A percentile compares a stretch with the other conserved stretches of the same genome.
phyloP scores from a whole-genome alignment of 768 basidiomycete species.

The Amyloporia xantha region DNA sequence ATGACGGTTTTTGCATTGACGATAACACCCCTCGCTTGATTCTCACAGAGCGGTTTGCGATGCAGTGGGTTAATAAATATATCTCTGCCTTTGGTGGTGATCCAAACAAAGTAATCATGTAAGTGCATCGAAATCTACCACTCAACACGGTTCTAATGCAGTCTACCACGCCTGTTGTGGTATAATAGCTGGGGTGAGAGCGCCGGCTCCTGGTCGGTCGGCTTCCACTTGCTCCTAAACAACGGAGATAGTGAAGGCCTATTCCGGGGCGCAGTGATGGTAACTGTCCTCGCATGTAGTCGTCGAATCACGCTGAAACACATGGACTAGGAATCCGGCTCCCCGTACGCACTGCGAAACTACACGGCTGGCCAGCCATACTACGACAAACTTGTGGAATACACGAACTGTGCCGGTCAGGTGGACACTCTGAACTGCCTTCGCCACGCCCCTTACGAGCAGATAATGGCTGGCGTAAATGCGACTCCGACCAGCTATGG shows the following conservation, averaged over 20 bases:
- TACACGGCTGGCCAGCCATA: slow-evolving; percentile 20
- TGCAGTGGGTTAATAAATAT: slow-evolving; percentile 27
- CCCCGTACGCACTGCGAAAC: neutral
- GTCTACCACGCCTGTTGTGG: slow-evolving; percentile 14
- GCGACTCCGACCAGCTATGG: slow-evolving; percentile 24
- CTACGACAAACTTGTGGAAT: slow-evolving; percentile 36
- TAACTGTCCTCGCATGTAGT: neutral
- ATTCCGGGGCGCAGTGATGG: slow-evolving; percentile 33
- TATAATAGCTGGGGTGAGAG: slow-evolving; percentile 27
- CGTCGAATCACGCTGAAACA: neutral
- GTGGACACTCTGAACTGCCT: slow-evolving; percentile 38
- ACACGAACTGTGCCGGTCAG: slow-evolving; percentile 29
- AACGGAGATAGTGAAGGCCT: slow-evolving; percentile 16
- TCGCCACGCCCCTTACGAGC: slow-evolving; percentile 27
- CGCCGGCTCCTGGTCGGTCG: slow-evolving; percentile 31
- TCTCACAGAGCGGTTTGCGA: slow-evolving; percentile 29
- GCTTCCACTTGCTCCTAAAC: slow-evolving; percentile 21
- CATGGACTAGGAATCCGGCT: neutral
- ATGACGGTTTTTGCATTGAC: neutral
- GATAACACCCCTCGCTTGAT: neutral
- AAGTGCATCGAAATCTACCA: neutral
- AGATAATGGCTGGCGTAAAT: slow-evolving; percentile 28
- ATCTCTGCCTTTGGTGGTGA: slow-evolving; percentile 29
- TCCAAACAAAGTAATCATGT: slow-evolving; percentile 31
- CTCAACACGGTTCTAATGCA: slow-evolving; percentile 12